phyloP scores from a whole-genome alignment of 768 basidiomycete genomes.

The Calocybe gangraenosa region DNA sequence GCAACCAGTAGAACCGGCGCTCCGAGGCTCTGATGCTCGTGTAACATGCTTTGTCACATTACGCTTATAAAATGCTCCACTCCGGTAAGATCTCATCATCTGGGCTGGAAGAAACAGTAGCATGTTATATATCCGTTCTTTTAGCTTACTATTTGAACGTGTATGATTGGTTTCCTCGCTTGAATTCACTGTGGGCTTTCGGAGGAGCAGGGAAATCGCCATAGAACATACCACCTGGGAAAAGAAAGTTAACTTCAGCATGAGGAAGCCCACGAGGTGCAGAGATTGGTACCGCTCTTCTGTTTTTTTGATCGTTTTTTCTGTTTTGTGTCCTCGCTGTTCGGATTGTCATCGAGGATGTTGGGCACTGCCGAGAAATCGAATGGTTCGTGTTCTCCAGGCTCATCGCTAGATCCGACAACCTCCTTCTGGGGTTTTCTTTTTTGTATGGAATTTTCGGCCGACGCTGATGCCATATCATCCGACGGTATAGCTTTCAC shows the following conservation, averaged over 20 bases:
- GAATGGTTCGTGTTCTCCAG: constrained; percentile 43
- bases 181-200: constrained; percentile 59
- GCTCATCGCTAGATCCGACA: constrained; percentile 16
- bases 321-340: constrained; percentile 34
- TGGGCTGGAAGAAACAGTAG: background rate
- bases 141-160: constrained; percentile 50
- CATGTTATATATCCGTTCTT: no score
- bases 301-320: constrained; percentile 50
- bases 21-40: no score
- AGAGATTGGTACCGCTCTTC: constrained; percentile 20
- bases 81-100: no score
- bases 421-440: constrained; percentile 19
- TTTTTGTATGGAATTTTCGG: constrained; percentile 15
- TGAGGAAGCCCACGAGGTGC: constrained; percentile 1
- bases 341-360: constrained; percentile 58
- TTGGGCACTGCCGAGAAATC: constrained; percentile 71
- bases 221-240: constrained; percentile 38
- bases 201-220: constrained; percentile 66
- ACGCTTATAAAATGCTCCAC: no score
- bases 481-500: constrained; percentile 24
- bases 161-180: constrained; percentile 65
- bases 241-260: constrained; percentile 4
- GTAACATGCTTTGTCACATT: no score
- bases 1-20: no score
- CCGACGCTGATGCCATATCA: constrained; percentile 10